A percentile compares a stretch with the other conserved stretches of the same genome.
phyloP scores from a whole-genome alignment of 2,329 filamentous ascomycete species.

The Aspergillus spinulosporus region DNA sequence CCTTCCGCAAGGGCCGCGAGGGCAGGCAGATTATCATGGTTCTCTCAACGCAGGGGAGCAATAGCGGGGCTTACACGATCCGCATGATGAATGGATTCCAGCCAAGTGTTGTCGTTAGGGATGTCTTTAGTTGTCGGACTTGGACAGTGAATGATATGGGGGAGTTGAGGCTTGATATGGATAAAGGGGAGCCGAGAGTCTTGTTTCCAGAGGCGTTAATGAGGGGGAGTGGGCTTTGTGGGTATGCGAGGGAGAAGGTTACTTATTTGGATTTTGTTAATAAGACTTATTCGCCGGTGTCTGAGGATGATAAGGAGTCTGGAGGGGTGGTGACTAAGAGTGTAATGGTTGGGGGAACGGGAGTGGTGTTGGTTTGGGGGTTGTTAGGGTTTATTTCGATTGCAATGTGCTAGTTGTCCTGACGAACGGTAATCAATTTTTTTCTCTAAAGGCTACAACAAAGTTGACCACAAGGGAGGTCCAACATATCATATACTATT shows the following conservation, averaged over 20 bases:
- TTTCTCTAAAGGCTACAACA: neutral
- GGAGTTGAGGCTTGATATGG: constrained; percentile 29
- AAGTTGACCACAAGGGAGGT: neutral
- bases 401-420: neutral
- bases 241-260: constrained; percentile 19
- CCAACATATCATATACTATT: neutral
- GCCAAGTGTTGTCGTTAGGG: constrained; percentile 27
- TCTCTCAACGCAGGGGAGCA: constrained; percentile 44
- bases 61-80: constrained; percentile 32
- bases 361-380: neutral
- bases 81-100: constrained; percentile 31
- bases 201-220: constrained; percentile 31
- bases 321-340: neutral
- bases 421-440: neutral
- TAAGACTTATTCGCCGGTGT: neutral
- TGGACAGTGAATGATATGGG: constrained; percentile 30
- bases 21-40: constrained; percentile 46
- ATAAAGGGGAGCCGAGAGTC: constrained; percentile 33
- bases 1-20: constrained; percentile 48
- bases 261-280: constrained; percentile 10
- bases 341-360: neutral
- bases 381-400: constrained; percentile 7
- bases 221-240: constrained; percentile 35
- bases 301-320: neutral
- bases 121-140: constrained; percentile 31